Evolutionary conservation across 305 asterid species (phyloP), one percentile per base, ranked within the genome.

Genomic region (Rubia peregrina): DNA sequence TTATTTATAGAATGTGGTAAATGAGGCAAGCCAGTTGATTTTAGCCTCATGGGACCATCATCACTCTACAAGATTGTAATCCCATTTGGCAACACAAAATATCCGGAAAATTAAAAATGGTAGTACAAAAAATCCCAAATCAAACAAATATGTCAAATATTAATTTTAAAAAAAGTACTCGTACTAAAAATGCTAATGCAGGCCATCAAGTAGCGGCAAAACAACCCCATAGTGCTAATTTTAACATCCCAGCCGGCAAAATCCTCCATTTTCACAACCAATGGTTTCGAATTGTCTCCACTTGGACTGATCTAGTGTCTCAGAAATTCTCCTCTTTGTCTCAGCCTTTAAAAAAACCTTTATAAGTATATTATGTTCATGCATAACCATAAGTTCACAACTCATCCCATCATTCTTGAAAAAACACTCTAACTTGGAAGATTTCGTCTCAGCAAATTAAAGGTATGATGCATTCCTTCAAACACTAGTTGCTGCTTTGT

Each of bases 241-340:
- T 44, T 57, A 22, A 16, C 21, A 38, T 16, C 30, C n/a, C 51
- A 12, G 33, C 42, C 72, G 9, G 77, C 72, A 24, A 61, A 61
- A 61, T 61, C 44, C 44, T 61, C 33, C 67, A 51, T 51, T 51
- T 51, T 56, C 67, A 26, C 38, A 59, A 24, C 7, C 65, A 61
- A 13, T 30, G 6, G 13, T 26, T 61, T 38, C 19, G 7, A 4
- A 40, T 55, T 59, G 19, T 42, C 53, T 68, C 73, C 70, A 40
- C 44, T 10, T 74, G 69, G 64, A 61, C 7, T 17, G 59, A 17
- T 49, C 36, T 74, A 7, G 26, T 24, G 10, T 62, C 40, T 30
- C 22, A 30, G 9, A 40, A 64, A 41, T 7, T 3, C 14, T 42
- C 24, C 44, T 12, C 41, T 43, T 56, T 56, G 49, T 33, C 10